A percentile compares a stretch with the other conserved stretches of the same genome.
phyloP scores from a whole-genome alignment of 768 basidiomycete genomes.

The Kondoa malvinella region DNA sequence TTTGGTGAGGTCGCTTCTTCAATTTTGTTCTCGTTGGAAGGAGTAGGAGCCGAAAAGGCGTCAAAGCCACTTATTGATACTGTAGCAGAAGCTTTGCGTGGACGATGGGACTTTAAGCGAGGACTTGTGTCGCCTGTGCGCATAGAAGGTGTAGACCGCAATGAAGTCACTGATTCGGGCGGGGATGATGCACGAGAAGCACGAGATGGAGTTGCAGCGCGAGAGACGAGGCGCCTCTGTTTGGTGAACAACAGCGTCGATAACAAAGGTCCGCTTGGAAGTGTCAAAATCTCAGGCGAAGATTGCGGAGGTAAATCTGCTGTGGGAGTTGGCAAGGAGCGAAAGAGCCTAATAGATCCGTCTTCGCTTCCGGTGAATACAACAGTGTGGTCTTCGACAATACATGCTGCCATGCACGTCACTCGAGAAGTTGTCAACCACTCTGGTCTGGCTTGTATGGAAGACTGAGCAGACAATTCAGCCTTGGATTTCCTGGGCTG shows the following conservation, averaged over 20 bases:
- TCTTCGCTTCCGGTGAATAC: neutral
- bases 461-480: neutral
- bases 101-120: neutral
- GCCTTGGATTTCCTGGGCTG: neutral
- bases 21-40: neutral
- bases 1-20: neutral
- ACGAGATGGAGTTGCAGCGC: neutral
- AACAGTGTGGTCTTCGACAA: neutral
- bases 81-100: conserved; percentile 23
- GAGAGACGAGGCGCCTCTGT: neutral
- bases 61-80: conserved; percentile 20
- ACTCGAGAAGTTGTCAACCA: neutral
- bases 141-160: no score
- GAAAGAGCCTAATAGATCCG: neutral
- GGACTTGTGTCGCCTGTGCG: neutral
- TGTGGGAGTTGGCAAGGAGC: neutral
- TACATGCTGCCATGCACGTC: neutral
- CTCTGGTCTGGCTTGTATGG: neutral
- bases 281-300: neutral
- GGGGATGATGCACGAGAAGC: neutral
- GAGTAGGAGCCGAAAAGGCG: neutral
- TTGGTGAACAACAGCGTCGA: neutral
- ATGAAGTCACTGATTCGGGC: neutral
- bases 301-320: neutral
- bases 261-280: neutral